Evolutionary conservation across 1,139 yeast genomes (phyloP), one percentile per base, ranked within the genome.

Genomic region (Wickerhamiella pararugosa): DNA sequence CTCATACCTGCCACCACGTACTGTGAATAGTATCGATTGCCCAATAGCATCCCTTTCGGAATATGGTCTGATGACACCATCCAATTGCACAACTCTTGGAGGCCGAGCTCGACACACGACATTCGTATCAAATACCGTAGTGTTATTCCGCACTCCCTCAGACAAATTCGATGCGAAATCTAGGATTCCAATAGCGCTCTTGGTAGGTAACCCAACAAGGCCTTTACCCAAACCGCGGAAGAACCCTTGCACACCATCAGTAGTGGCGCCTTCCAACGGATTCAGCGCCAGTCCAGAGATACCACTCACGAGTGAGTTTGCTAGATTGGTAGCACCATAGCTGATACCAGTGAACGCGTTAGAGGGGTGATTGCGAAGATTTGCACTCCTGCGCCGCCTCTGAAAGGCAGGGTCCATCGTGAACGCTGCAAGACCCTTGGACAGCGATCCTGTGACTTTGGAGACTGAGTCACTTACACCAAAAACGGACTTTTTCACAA

Each of bases 151-250:
- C 40, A 92, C 87, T 25, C 97, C 97, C 58, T 87, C 97, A 63
- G 94, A 79, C 28, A 90, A 78, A 61, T 84, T 87, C 39, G 84
- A 80, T 0, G 98, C 95, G 50, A 92, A 67, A 57, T 92, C 99
- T 54, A 92, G 79, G 30, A 90, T 60, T 6, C 99, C 99, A 54
- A 90, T 86, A 0, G 96, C 95, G 0, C 98, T 84, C 62, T 92
- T 92, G 0, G 98, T 86, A 0, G 98, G 98, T 33, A 92, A 64
- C 0, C 98, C 98, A 43, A 92, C 75, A 25, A 92, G 58, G n/a
- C 98, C 98, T 54, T 79, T 82, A 6, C 98, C 98, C 7, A 92
- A 59, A 0, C 99, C 98, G 57, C 76, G 83, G 63, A 92, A 76
- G 57, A 92, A 90, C 0, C 98, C 98, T 1, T 76, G 67, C 0